phyloP scores from a whole-genome alignment of 805 yeast species.

The Trichomonascus vanleenenianus region DNA sequence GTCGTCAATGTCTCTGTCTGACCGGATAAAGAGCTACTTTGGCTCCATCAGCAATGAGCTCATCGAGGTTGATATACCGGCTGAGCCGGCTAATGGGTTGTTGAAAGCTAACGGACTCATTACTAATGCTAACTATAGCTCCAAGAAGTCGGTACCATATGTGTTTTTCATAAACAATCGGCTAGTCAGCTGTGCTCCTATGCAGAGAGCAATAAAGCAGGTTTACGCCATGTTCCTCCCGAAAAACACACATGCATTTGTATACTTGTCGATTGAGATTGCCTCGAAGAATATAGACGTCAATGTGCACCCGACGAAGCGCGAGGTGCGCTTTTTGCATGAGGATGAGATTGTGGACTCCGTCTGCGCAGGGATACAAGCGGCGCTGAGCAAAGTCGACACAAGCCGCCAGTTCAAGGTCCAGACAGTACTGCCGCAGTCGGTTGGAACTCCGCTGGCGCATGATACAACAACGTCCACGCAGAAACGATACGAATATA shows the following conservation, averaged over 20 bases:
- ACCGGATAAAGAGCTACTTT: constrained; percentile 64
- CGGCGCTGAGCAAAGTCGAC: constrained; percentile 48
- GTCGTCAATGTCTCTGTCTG: constrained; percentile 42
- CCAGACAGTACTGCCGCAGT: constrained; percentile 43
- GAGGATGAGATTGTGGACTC: constrained; percentile 78
- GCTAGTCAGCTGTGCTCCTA: constrained; percentile 73
- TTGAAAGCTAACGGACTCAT: constrained; percentile 48
- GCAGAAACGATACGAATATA: constrained; percentile 44
- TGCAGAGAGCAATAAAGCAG: constrained; percentile 58
- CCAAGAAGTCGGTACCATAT: constrained; percentile 58
- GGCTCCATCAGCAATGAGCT: constrained; percentile 67
- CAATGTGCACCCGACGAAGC: constrained; percentile 91
- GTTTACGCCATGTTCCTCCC: constrained; percentile 64
- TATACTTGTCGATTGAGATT: constrained; percentile 64
- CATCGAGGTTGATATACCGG: constrained; percentile 33
- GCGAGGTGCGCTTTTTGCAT: constrained; percentile 77
- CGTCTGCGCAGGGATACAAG: constrained; percentile 44
- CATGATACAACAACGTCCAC: not conserved
- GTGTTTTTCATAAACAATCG: constrained; percentile 82
- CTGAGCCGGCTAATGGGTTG: constrained; percentile 41
- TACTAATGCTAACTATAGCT: constrained; percentile 62
- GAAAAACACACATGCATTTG: constrained; percentile 68
- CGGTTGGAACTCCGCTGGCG: not conserved
- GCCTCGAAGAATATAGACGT: constrained; percentile 74
- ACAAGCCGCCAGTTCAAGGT: constrained; percentile 60